These are phyloP conservation scores for Fistulinella cinereoalba DNA, from an alignment of 1,284 basidiomycete genomes.

Conservation along the genomic window DNA sequence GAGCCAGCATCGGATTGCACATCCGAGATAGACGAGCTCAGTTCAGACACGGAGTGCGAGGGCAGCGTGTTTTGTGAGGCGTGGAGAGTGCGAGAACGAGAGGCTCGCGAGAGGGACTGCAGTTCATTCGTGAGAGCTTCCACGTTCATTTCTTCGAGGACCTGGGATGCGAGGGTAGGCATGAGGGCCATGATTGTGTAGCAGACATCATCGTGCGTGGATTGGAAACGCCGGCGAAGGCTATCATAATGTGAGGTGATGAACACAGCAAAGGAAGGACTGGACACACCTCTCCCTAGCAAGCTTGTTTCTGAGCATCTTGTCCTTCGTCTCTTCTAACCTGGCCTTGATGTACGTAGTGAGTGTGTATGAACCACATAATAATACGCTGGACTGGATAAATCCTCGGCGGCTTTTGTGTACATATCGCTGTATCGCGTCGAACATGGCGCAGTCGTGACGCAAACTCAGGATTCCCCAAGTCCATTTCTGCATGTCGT, in stretches of 20 bases:
- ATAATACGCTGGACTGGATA: conserved; percentile 41
- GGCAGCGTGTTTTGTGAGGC: conserved; percentile 19
- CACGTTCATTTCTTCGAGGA: conserved; percentile 79
- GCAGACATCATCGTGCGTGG: conserved; percentile 79
- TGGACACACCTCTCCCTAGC: conserved; percentile 71
- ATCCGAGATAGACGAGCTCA: conserved; percentile 43
- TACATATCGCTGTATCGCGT: conserved; percentile 43
- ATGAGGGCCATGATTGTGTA: conserved; percentile 82
- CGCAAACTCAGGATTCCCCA: no score
- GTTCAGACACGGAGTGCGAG: conserved; percentile 38
- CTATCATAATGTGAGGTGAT: conserved; percentile 38
- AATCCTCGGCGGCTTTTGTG: conserved; percentile 49
- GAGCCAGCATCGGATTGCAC: conserved; percentile 52
- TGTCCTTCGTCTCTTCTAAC: conserved; percentile 69
- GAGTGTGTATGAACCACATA: conserved; percentile 69
- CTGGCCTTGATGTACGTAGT: conserved; percentile 63
- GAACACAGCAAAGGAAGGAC: conserved; percentile 3
- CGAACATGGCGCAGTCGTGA: conserved; percentile 40
- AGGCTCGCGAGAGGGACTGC: conserved; percentile 34
- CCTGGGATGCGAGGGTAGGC: conserved; percentile 71
- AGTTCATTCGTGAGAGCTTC: conserved; percentile 76
- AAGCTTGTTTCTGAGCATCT: conserved; percentile 59
- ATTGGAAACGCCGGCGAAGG: conserved; percentile 72
- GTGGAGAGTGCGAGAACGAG: conserved; percentile 20
- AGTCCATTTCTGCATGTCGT: background rate